Base-by-base conservation (phyloP, 495 filamentous ascomycete genomes). In the Neurospora sublineolata region DNA sequence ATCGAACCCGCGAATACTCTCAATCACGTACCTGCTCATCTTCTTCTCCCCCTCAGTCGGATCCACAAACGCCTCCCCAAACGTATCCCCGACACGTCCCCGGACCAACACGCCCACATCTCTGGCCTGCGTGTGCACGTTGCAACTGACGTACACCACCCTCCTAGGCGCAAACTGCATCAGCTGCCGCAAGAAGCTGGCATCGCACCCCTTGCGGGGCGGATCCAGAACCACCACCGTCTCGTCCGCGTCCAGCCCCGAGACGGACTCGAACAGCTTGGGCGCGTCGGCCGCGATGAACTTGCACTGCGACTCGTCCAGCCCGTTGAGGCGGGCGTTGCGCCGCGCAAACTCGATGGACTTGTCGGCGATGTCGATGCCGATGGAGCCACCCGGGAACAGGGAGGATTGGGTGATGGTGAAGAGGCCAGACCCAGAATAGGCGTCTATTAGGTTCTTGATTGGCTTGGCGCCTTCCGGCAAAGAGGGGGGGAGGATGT, bases 371-470 rank as follows among this genome's bases (percentile, higher is more conserved):
- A 87, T 83, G 79, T 88, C 83, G 77, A 86, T 86, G 68, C 83
- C 83, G 67, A 83, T 81, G 73, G 80, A 82, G 46, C 81, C 77
- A 70, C 77, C 77, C 16, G 77, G 74, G 84, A 99, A 96, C 67
- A 94, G 86, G 0, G 89, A 83, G 16, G 95, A 92, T 64, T 97
- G 90, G 27, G 94, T 95, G 79, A 99, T 92, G 72, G 93, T 97
- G 86, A 99, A 99, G 74, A 99, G 91, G 40, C 95, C 95, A 0
- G 92, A 95, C 80, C 95, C 95, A 71, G 92, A 99, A 86, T 99
- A 99, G 68, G 95, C 95, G 83, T 99, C 95, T 68, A 99, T 91
- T 14, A 99, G 89, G 83, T 94, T 92, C 72, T 89, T 91, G 79
- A 96, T 91, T 68, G 74, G 58, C 68, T 74, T 60, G 38, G 11